Evolutionary conservation across 1,284 basidiomycete genomes (phyloP).

Genomic region (Apiotrichum gamsii): DNA sequence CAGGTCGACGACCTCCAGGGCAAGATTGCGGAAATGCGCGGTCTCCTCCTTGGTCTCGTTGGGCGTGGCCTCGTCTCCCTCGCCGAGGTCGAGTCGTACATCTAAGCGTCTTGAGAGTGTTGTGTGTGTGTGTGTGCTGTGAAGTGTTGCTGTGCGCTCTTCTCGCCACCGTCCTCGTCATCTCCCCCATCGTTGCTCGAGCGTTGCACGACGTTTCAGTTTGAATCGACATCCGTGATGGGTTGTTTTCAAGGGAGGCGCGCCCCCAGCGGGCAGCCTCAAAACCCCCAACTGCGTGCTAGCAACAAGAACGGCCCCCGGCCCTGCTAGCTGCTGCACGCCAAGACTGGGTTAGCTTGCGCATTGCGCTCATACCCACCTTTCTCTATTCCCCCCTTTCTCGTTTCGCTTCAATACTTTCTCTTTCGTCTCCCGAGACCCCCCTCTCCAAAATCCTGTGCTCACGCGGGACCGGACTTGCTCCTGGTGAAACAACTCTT

Average conservation of each 20-base stretch:
- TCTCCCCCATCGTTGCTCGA: background rate
- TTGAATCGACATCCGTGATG: slow-evolving; percentile 5
- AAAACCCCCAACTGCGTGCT: background rate
- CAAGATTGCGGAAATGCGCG: slow-evolving; percentile 23
- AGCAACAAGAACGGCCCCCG: too few species aligned
- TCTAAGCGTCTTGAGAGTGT: slow-evolving; percentile 6
- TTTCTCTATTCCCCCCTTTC: background rate
- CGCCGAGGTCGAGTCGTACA: slow-evolving; percentile 22
- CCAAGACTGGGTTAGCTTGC: too few species aligned
- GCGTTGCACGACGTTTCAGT: background rate
- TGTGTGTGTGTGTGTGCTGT: too few species aligned
- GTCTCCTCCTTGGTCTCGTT: slow-evolving; percentile 23
- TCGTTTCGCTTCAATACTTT: slow-evolving; percentile 3
- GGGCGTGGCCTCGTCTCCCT: slow-evolving; percentile 24
- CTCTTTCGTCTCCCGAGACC: background rate
- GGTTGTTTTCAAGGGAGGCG: slow-evolving; percentile 4
- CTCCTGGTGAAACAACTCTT: background rate
- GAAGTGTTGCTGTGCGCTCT: too few species aligned
- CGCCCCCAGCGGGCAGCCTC: background rate
- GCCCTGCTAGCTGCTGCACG: too few species aligned
- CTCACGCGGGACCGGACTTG: background rate
- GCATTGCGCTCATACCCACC: too few species aligned
- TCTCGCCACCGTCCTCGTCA: background rate
- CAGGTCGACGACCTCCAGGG: slow-evolving; percentile 27
- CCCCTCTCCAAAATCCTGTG: slow-evolving; percentile 1